phyloP scores from a whole-genome alignment of 148 eudicot genomes.

The Chenopodium album region DNA sequence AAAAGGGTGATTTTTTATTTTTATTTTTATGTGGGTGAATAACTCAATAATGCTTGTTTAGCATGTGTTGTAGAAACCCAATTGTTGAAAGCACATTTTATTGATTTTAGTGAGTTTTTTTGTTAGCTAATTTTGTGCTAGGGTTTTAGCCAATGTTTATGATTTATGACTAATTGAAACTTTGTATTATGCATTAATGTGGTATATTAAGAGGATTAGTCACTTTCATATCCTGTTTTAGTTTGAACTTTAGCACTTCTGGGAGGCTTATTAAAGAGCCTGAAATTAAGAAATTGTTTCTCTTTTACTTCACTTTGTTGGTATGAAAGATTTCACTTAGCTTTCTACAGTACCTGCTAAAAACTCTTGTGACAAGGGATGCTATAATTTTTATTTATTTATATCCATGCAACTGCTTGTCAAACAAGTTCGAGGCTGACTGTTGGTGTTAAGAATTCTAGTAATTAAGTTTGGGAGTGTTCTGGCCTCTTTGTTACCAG shows the following conservation, averaged over 20 bases:
- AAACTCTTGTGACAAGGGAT: neutral
- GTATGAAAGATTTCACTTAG: slow-evolving; percentile 4
- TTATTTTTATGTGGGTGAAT: slow-evolving; percentile 1
- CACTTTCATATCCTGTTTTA: slow-evolving; percentile 3
- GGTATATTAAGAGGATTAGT: neutral
- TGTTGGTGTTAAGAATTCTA: neutral
- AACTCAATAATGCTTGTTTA: slow-evolving; percentile 21
- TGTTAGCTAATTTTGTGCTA: neutral
- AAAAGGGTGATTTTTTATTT: neutral
- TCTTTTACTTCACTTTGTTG: neutral
- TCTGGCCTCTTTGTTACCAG: neutral
- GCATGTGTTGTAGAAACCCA: neutral
- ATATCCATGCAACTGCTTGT: neutral
- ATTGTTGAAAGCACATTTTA: neutral
- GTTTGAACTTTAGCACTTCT: neutral
- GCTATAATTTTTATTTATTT: neutral
- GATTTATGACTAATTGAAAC: neutral
- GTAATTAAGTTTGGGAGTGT: neutral
- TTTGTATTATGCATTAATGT: neutral
- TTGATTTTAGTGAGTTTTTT: neutral
- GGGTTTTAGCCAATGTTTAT: slow-evolving; percentile 14
- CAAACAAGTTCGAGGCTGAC: neutral
- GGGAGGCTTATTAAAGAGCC: neutral
- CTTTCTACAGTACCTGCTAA: neutral
- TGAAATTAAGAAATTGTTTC: slow-evolving; percentile 2